Percentiles rank a stretch among this genome's conserved stretches.
Evolutionary conservation across 2,329 filamentous ascomycete species (phyloP).

Genomic region (Ramularia collo-cygni): DNA sequence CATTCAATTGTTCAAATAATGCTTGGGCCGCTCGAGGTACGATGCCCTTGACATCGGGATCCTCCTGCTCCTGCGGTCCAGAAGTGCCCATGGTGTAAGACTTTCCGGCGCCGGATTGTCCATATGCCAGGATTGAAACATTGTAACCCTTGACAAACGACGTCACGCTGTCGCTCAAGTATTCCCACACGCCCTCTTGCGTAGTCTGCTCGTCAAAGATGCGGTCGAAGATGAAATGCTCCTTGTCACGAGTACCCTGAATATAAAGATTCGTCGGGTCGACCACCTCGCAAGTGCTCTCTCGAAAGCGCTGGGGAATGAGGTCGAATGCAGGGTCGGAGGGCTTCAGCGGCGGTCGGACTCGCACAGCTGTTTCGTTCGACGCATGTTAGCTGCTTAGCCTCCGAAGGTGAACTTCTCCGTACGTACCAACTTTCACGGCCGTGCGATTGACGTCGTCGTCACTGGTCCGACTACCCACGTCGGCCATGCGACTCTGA

Average conservation of each 20-base stretch:
- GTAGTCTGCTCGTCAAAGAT: slow-evolving; percentile 78
- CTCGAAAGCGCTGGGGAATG: slow-evolving; percentile 91
- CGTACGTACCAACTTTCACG: slow-evolving; percentile 19
- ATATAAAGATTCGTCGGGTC: slow-evolving; percentile 79
- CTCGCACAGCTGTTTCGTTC: slow-evolving; percentile 69
- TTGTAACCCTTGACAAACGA: slow-evolving; percentile 96
- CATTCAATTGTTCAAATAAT: slow-evolving; percentile 79
- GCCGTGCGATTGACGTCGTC: slow-evolving; percentile 14
- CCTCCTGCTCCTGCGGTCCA: slow-evolving; percentile 58
- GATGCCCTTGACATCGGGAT: slow-evolving; percentile 59
- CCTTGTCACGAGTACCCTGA: slow-evolving; percentile 85
- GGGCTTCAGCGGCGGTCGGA: slow-evolving; percentile 76
- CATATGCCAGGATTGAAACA: slow-evolving; percentile 93
- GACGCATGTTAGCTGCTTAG: slow-evolving; percentile 8
- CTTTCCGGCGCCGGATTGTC: slow-evolving; percentile 95
- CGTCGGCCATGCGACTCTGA: slow-evolving; percentile 14
- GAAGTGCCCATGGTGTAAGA: slow-evolving; percentile 99
- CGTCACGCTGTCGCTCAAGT: slow-evolving; percentile 79
- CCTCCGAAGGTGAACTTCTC: not conserved
- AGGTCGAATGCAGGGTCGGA: slow-evolving; percentile 89
- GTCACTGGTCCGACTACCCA: slow-evolving; percentile 15
- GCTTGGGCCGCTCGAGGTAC: slow-evolving; percentile 82
- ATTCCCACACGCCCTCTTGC: slow-evolving; percentile 91
- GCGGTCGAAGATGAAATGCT: slow-evolving; percentile 93
- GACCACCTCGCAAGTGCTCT: slow-evolving; percentile 83